These are phyloP conservation scores for Trichoderma sp. DNA, from an alignment of 2,329 filamentous ascomycete genomes.

Conservation along the genomic window DNA sequence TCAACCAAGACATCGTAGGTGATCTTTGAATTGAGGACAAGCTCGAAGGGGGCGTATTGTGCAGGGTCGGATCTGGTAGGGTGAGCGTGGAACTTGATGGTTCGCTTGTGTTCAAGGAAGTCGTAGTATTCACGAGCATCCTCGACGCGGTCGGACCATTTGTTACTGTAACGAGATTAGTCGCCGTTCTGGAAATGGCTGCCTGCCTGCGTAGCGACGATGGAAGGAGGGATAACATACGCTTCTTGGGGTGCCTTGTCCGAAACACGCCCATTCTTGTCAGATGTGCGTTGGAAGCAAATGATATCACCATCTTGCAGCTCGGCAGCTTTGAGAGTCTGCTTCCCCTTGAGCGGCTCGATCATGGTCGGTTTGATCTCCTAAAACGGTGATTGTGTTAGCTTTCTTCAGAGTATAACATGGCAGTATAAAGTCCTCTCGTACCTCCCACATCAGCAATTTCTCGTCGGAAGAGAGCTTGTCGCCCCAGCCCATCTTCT, in stretches of 20 bases:
- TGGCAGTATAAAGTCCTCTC: not conserved
- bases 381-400: constrained; percentile 38
- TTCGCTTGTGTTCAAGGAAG: constrained; percentile 82
- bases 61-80: constrained; percentile 57
- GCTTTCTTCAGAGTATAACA: not conserved
- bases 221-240: constrained; percentile 33
- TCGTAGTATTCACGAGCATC: constrained; percentile 91
- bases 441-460: constrained; percentile 74
- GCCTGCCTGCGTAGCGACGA: not conserved
- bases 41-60: constrained; percentile 67
- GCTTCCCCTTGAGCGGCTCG: constrained; percentile 87
- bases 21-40: constrained; percentile 85
- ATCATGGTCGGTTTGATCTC: constrained; percentile 99
- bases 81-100: constrained; percentile 75
- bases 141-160: constrained; percentile 55
- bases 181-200: not conserved
- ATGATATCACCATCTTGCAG: constrained; percentile 97
- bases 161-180: constrained; percentile 30
- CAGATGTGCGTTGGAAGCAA: constrained; percentile 76
- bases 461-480: constrained; percentile 66
- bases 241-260: constrained; percentile 40
- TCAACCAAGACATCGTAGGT: constrained; percentile 84
- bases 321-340: constrained; percentile 85
- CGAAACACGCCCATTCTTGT: constrained; percentile 39
- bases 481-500: constrained; percentile 83